Evolutionary conservation across 495 filamentous ascomycete species (phyloP), one percentile per base, ranked within the genome.

Genomic region (Penicillium manginii): DNA sequence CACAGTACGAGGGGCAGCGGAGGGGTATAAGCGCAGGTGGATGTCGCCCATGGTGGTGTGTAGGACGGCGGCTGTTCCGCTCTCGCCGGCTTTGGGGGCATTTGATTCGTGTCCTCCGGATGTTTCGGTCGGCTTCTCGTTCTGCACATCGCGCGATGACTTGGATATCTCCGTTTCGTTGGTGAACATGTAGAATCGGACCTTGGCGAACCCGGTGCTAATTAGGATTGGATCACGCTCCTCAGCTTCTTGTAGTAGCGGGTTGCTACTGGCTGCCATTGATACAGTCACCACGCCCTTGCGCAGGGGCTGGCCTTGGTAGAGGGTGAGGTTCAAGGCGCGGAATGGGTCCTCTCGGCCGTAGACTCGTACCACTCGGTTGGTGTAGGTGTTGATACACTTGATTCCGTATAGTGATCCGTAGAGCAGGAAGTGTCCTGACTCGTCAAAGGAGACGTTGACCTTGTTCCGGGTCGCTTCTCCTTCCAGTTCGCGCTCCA

Each of bases 131-230:
- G 93, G 94, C 62, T 93, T 94, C 76, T 99, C 94, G 73, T 98
- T 98, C 62, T 96, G 92, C 21, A 98, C 79, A 68, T 98, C 94
- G 60, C 94, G 88, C 29, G 88, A 86, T 10, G 89, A 88, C 70
- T 94, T 96, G 57, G 87, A 88, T 57, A 96, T 83, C 4, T 92
- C 84, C 17, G 87, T 84, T 18, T 96, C 91, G 73, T 96, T 96
- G 53, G 90, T 96, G 75, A 96, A 99, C 83, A 97, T 91, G 81
- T 98, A 99, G 79, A 99, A 99, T 50, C 94, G 89, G 32, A 90
- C 84, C 72, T 97, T 99, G 60, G 87, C 90, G 22, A 88, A 86
- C 1, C 90, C 93, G 0, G 93, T 97, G 35, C 83, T 81, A 42
- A 96, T 77, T 18, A 99, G 81, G 72, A 98, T 91, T 0, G 94